phyloP scores from a whole-genome alignment of 2,329 filamentous ascomycete species.

The Teratosphaeria epicoccoides region DNA sequence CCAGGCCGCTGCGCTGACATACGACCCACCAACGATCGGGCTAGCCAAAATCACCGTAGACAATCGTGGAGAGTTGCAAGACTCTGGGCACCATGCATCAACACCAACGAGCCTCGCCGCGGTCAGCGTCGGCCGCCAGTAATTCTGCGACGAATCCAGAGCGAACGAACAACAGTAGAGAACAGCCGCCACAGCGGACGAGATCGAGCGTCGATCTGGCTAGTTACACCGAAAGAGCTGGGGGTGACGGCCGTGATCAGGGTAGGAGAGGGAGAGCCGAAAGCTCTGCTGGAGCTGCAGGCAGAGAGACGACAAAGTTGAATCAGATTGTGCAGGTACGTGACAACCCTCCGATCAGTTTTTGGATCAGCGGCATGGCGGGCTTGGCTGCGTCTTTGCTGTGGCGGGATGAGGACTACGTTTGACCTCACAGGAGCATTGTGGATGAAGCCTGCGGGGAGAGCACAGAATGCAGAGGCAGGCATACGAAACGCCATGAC shows the following conservation, averaged over 20 bases:
- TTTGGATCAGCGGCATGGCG: background rate
- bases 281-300: slow-evolving; percentile 23
- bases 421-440: too few relatives aligned
- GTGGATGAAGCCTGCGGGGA: too few relatives aligned
- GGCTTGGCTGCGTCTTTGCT: too few relatives aligned
- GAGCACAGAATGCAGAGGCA: too few relatives aligned
- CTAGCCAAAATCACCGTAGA: background rate
- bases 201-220: slow-evolving; percentile 44
- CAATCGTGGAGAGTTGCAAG: background rate
- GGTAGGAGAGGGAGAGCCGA: slow-evolving; percentile 33
- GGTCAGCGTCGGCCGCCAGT: slow-evolving; percentile 61
- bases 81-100: slow-evolving; percentile 61
- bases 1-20: background rate
- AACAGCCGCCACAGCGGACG: slow-evolving; percentile 42
- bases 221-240: slow-evolving; percentile 39
- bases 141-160: slow-evolving; percentile 62
- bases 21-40: background rate
- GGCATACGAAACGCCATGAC: too few relatives aligned
- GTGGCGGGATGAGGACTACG: too few relatives aligned
- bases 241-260: slow-evolving; percentile 28
- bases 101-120: slow-evolving; percentile 65
- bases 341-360: background rate
- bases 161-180: slow-evolving; percentile 62
- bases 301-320: slow-evolving; percentile 63
- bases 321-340: slow-evolving; percentile 87